Evolutionary conservation across 805 yeast genomes (phyloP).

Genomic region (Candida awuae): DNA sequence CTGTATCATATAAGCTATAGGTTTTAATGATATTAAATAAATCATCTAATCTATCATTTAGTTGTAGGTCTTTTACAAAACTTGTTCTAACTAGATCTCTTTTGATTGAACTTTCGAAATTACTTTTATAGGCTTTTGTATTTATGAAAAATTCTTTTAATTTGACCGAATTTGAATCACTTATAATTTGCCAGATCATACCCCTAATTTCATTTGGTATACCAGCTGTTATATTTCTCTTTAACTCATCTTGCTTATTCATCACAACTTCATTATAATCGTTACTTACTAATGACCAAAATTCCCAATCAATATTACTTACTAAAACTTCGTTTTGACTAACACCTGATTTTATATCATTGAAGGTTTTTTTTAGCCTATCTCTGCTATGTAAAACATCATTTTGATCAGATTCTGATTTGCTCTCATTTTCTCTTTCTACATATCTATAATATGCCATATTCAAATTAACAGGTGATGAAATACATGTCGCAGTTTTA

Average conservation of each 20-base stretch:
- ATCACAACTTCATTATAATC: conserved; percentile 65
- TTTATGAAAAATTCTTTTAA: conserved; percentile 52
- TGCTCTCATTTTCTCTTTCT: conserved; percentile 45
- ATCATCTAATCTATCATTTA: conserved; percentile 51
- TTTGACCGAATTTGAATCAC: conserved; percentile 64
- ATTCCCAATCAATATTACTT: conserved; percentile 63
- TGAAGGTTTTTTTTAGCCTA: conserved; percentile 35
- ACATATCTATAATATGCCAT: conserved; percentile 53
- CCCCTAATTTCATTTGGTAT: conserved; percentile 83
- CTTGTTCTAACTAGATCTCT: conserved; percentile 83
- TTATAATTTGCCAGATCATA: conserved; percentile 84
- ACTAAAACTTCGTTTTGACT: conserved; percentile 27
- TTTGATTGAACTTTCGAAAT: conserved; percentile 67
- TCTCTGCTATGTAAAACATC: conserved; percentile 41
- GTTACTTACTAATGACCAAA: conserved; percentile 78
- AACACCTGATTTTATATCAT: conserved; percentile 43
- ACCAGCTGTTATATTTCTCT: conserved; percentile 59
- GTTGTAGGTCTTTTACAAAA: conserved; percentile 53
- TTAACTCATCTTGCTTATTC: conserved; percentile 50
- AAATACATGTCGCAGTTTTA: conserved; percentile 3
- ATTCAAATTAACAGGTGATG: conserved; percentile 40
- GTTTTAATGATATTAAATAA: conserved; percentile 72
- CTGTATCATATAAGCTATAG: conserved; percentile 78
- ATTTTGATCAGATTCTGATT: conserved; percentile 45
- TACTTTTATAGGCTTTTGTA: conserved; percentile 40